Conservation (phyloP, 1,139 yeast species). For the Saccharomyces hybrid region DNA sequence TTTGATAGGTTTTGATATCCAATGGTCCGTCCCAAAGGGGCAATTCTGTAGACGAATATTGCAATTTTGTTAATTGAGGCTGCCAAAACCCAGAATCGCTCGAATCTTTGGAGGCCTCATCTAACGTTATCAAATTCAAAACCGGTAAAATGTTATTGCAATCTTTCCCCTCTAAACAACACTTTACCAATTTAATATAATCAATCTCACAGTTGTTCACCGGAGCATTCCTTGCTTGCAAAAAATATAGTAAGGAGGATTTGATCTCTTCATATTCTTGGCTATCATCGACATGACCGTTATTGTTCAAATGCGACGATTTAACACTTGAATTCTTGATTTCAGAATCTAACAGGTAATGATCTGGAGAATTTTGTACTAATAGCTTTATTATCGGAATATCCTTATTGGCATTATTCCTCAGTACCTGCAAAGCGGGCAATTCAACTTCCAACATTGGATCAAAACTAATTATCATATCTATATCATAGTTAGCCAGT, state of each 20-base stretch:
- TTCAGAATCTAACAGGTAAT: conserved; percentile 23
- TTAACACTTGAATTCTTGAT: neutral
- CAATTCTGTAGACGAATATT: conserved; percentile 7
- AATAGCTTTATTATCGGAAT: conserved; percentile 36
- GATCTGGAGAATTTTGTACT: conserved; percentile 37
- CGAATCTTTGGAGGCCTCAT: neutral
- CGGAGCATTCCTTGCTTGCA: conserved; percentile 6
- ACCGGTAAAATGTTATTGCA: conserved; percentile 14
- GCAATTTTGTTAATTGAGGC: conserved; percentile 12
- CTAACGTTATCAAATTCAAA: conserved; percentile 8
- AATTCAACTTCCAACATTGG: conserved; percentile 39
- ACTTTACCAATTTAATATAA: conserved; percentile 13
- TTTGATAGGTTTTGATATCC: conserved; percentile 34
- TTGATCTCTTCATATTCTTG: conserved; percentile 15
- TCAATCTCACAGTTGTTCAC: conserved; percentile 1
- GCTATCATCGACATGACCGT: conserved; percentile 8
- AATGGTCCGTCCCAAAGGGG: conserved; percentile 22
- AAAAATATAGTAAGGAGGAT: conserved; percentile 22
- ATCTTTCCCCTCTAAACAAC: conserved; percentile 11
- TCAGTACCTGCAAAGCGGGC: conserved; percentile 23
- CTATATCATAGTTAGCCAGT: conserved; percentile 32
- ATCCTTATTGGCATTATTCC: conserved; percentile 4
- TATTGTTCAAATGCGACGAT: neutral
- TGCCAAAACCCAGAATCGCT: conserved; percentile 12
- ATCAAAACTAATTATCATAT: conserved; percentile 55